Evolutionary conservation across 257 asterid species (phyloP).

Genomic region (Scutellaria minor): DNA sequence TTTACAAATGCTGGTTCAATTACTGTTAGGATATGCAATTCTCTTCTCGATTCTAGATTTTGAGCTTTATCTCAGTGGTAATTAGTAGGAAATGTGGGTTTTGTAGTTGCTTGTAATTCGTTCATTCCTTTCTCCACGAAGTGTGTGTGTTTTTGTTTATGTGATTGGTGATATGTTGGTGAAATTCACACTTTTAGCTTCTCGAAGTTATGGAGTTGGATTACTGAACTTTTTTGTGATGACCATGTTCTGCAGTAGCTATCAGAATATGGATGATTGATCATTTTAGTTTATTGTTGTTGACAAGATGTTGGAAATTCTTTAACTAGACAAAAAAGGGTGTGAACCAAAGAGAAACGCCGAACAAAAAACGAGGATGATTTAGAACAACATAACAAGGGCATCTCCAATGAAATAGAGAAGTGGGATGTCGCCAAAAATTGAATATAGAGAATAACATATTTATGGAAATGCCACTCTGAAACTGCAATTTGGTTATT

Average conservation of each 20-base stretch:
- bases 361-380: background rate
- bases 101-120: background rate
- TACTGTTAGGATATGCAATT: background rate
- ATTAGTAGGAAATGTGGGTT: constrained; percentile 2
- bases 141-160: constrained; percentile 1
- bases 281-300: constrained; percentile 11
- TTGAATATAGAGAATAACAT: no score
- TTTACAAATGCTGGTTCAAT: constrained; percentile 13
- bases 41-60: background rate
- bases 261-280: background rate
- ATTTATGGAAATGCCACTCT: no score
- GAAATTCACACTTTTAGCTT: constrained; percentile 6
- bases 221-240: background rate
- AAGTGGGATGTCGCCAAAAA: no score
- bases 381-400: background rate
- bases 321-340: background rate
- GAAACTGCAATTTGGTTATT: no score
- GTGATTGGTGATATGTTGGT: constrained; percentile 6
- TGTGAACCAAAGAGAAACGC: background rate
- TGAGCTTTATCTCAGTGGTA: background rate
- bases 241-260: background rate
- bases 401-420: background rate
- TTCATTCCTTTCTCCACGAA: background rate
- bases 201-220: constrained; percentile 16
- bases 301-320: background rate